Conservation (phyloP, 2,329 filamentous ascomycete genomes). For the Talaromyces sp. region DNA sequence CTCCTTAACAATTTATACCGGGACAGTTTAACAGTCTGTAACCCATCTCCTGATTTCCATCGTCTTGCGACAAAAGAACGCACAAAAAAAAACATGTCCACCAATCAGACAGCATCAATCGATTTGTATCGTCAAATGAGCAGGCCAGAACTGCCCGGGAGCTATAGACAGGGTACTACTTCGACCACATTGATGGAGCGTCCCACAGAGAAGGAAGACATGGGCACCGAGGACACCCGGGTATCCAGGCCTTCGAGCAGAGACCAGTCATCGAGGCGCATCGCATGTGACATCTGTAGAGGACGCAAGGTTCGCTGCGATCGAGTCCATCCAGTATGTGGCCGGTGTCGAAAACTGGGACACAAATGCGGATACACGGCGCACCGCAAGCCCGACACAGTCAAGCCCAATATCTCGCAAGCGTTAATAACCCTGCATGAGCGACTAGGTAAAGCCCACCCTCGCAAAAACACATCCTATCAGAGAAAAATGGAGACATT, state of each 20-base stretch:
- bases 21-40: background rate
- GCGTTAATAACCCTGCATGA: slow-evolving; percentile 3
- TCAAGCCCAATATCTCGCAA: slow-evolving; percentile 9
- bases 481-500: background rate
- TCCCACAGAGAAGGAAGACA: slow-evolving; percentile 3
- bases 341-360: background rate
- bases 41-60: background rate
- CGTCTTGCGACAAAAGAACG: background rate
- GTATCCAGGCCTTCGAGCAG: slow-evolving; percentile 4
- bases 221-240: background rate
- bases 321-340: slow-evolving; percentile 6
- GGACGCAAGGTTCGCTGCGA: slow-evolving; percentile 7
- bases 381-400: background rate
- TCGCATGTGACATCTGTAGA: slow-evolving; percentile 11
- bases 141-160: background rate
- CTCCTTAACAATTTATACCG: background rate
- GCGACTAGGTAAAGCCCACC: slow-evolving; percentile 4
- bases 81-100: background rate
- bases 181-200: background rate
- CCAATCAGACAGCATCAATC: background rate
- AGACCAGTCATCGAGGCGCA: slow-evolving; percentile 1
- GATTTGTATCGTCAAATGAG: background rate
- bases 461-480: background rate
- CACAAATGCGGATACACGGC: slow-evolving; percentile 8
- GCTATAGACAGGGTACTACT: background rate